Evolutionary conservation across 2,329 filamentous ascomycete species (phyloP).

Genomic region (Hirsutella thompsonii): DNA sequence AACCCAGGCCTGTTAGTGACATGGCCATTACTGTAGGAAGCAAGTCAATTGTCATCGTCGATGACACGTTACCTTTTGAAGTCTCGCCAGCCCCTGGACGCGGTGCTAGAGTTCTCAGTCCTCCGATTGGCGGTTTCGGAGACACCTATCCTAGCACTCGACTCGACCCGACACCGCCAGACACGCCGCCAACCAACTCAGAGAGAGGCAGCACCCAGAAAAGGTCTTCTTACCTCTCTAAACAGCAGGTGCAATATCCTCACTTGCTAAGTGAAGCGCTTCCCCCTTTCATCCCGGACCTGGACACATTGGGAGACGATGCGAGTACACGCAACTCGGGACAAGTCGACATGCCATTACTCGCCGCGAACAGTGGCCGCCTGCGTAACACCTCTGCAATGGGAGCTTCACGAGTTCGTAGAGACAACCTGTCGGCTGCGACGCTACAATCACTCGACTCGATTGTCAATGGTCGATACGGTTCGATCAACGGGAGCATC

Average conservation of each 20-base stretch:
- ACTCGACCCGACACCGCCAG: slow-evolving; percentile 46
- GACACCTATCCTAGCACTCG: slow-evolving; percentile 36
- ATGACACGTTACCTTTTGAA: slow-evolving; percentile 44
- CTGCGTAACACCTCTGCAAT: slow-evolving; percentile 13
- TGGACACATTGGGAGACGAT: slow-evolving; percentile 24
- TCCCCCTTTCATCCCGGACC: slow-evolving; percentile 34
- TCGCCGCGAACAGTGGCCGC: slow-evolving; percentile 13
- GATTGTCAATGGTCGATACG: slow-evolving; percentile 39
- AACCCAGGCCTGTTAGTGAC: slow-evolving; percentile 34
- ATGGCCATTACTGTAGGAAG: slow-evolving; percentile 63
- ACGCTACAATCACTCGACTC: slow-evolving; percentile 38
- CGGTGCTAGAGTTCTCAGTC: slow-evolving; percentile 23
- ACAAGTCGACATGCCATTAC: slow-evolving; percentile 19
- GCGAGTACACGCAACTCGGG: slow-evolving; percentile 15
- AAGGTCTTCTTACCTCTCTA: slow-evolving; percentile 42
- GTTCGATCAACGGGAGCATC: slow-evolving; percentile 47
- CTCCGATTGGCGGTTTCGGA: slow-evolving; percentile 39
- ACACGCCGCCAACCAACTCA: slow-evolving; percentile 39
- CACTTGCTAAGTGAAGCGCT: slow-evolving; percentile 25
- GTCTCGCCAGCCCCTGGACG: slow-evolving; percentile 36
- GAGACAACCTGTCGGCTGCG: slow-evolving; percentile 32
- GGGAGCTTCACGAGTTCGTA: slow-evolving; percentile 22
- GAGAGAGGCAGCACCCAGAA: slow-evolving; percentile 31
- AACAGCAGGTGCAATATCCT: slow-evolving; percentile 27
- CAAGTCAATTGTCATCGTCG: slow-evolving; percentile 81